Evolutionary conservation across 768 basidiomycete genomes (phyloP).

Genomic region (Calvatia gigantea): DNA sequence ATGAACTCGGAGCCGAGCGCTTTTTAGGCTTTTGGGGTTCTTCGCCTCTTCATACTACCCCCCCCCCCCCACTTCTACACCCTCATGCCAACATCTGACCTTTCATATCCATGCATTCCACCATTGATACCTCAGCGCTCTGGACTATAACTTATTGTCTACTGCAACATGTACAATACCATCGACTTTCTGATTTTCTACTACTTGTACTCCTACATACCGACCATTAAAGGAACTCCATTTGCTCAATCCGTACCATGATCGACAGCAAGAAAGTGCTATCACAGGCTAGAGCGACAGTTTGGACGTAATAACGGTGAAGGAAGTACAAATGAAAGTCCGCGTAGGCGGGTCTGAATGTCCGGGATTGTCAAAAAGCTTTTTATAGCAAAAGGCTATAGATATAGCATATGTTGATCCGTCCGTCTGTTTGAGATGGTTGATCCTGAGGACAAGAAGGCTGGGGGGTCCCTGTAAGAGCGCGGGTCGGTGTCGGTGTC

Average conservation of each 20-base stretch:
- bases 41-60: not conserved
- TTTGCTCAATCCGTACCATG: not conserved
- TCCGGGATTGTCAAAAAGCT: constrained; percentile 9
- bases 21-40: not conserved
- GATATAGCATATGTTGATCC: constrained; percentile 1
- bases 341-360: not conserved
- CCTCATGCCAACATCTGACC: not conserved
- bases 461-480: not conserved
- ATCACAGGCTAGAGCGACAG: not conserved
- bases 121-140: not conserved
- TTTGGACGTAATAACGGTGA: constrained; percentile 5
- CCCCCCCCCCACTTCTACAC: not conserved
- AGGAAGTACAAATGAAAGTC: not conserved
- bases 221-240: not conserved
- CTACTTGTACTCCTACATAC: not conserved
- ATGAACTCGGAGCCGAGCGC: not conserved
- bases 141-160: not conserved
- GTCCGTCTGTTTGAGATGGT: not conserved
- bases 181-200: not conserved
- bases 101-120: not conserved
- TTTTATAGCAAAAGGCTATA: constrained; percentile 9
- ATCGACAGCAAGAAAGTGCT: not conserved
- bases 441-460: not conserved
- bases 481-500: too few relatives aligned
- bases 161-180: constrained; percentile 4